Evolutionary conservation across 768 basidiomycete species (phyloP).

Genomic region (Obba rivulosa): DNA sequence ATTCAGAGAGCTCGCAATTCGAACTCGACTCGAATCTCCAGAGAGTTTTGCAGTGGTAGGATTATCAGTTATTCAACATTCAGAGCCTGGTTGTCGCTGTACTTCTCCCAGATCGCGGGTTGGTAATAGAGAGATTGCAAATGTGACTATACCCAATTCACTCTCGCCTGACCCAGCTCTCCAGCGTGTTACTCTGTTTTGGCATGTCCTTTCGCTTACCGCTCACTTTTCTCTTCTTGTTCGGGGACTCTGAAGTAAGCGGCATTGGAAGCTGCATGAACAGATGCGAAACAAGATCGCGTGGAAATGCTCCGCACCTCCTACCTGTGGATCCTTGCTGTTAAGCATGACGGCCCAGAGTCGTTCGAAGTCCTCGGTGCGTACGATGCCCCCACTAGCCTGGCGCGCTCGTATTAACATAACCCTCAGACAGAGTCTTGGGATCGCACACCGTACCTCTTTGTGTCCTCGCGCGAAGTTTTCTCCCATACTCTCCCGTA

Average conservation of each 20-base stretch:
- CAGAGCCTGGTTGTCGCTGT: too few species aligned
- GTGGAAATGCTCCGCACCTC: background rate
- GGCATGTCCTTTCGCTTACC: background rate
- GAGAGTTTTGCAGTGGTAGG: too few species aligned
- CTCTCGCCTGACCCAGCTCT: constrained; percentile 17
- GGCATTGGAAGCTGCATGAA: background rate
- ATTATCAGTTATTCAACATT: too few species aligned
- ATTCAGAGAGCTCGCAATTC: too few species aligned
- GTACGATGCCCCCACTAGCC: constrained; percentile 45
- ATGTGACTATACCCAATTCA: background rate
- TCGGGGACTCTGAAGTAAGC: background rate
- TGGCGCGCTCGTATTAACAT: constrained; percentile 9
- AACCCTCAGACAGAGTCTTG: background rate
- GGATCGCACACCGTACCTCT: constrained; percentile 3
- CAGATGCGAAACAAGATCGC: background rate
- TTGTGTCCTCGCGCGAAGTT: constrained; percentile 44
- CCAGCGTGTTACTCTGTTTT: constrained; percentile 20
- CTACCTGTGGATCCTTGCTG: background rate
- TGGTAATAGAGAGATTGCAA: too few species aligned
- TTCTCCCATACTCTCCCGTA: constrained; percentile 35
- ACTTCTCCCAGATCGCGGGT: too few species aligned
- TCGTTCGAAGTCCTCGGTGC: constrained; percentile 18
- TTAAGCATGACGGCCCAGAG: constrained; percentile 20
- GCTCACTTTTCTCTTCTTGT: constrained; percentile 13
- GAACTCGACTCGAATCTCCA: too few species aligned